phyloP scores from a whole-genome alignment of 176 grass and related monocot genomes.

The Coix lacrymajobi region DNA sequence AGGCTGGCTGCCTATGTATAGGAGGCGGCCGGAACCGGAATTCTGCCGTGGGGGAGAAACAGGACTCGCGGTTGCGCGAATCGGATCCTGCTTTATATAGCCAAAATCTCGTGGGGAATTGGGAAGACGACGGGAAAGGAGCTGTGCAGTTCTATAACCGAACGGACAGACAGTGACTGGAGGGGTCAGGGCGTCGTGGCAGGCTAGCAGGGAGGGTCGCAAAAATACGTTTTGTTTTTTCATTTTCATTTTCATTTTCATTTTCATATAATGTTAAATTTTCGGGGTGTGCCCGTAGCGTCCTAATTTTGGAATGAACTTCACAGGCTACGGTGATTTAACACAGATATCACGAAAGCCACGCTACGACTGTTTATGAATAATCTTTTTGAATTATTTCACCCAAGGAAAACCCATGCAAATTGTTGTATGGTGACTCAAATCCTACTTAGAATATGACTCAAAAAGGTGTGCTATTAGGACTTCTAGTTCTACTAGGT shows the following conservation, averaged over 20 bases:
- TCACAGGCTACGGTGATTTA: no score
- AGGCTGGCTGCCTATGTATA: slow-evolving; percentile 43
- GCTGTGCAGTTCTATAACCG: neutral
- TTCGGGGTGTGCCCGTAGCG: no score
- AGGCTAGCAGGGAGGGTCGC: neutral
- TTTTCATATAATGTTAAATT: no score
- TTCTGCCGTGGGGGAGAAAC: neutral
- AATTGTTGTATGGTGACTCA: no score
- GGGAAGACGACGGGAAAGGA: neutral
- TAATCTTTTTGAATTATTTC: no score
- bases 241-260: neutral
- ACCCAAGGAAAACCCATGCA: no score
- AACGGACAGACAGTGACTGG: slow-evolving; percentile 1
- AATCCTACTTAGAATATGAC: no score
- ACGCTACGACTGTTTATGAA: no score
- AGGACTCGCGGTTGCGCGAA: slow-evolving; percentile 1
- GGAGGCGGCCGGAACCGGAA: slow-evolving; percentile 3
- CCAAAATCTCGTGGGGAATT: neutral
- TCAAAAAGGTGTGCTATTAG: no score
- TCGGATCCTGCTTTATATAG: slow-evolving; percentile 28
- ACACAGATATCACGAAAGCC: no score
- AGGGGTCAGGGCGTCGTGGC: neutral
- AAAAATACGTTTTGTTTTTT: neutral
- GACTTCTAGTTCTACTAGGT: no score
- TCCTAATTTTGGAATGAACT: no score